Base-by-base conservation (phyloP, 495 filamentous ascomycete species). In the Annulohypoxylon nitens region DNA sequence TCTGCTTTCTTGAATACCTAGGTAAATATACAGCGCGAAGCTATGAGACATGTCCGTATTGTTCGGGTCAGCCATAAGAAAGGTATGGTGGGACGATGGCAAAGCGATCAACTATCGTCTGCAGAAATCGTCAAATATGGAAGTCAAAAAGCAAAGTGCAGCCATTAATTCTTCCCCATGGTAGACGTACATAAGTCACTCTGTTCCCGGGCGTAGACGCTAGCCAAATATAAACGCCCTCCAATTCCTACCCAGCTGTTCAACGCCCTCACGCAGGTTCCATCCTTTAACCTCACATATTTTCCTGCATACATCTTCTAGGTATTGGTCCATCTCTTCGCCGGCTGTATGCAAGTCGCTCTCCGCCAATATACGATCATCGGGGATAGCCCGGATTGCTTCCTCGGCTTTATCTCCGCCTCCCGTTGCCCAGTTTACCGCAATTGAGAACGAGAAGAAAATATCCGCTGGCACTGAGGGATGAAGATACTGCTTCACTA, bases 271-370 rank as follows among this genome's bases (percentile, higher is more conserved):
- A 26, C 89, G 82, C 69, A 97, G 81, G 7, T 79, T 78, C 94
- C 96, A 97, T 12, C 88, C 91, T 59, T 93, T 95, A 34, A 97
- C 81, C 47, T 86, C 75, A 76, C 95, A 97, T 0, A 98, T 85
- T 71, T 85, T 87, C 62, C 91, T 82, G 50, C 90, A 87, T 50
- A 93, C 90, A 20, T 93, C 86, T 79, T 96, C 93, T 14, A 99
- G 80, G 47, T 88, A 77, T 2, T 83, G 78, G 80, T 98, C 97
- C 92, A 98, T 97, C 67, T 87, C 80, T 7, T 88, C 86, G 4
- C 96, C 96, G 4, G 96, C 97, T 14, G 82, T 88, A 77, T 98
- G 95, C 48, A 97, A 77, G 80, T 99, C 96, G 78, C 94, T 98
- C 80, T 99, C 96, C 4, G 95, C 84, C 16, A 99, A 85, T 10